These are phyloP conservation scores for Sporothrix sp. DNA, from an alignment of 2,329 filamentous ascomycete genomes.

Conservation along the genomic window DNA sequence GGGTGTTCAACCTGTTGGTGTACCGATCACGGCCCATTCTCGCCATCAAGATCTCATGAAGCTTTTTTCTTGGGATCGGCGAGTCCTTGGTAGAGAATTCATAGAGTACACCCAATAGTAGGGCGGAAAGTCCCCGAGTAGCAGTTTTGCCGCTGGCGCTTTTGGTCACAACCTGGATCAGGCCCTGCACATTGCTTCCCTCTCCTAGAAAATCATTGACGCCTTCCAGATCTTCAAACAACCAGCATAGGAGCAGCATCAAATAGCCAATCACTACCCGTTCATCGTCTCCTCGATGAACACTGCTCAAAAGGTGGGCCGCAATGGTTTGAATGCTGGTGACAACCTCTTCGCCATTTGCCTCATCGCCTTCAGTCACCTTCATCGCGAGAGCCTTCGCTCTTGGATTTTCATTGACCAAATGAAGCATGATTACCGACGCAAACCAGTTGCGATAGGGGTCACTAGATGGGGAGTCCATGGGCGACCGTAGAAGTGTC, in stretches of 20 bases:
- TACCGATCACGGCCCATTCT: slow-evolving; percentile 80
- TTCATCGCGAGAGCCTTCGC: slow-evolving; percentile 72
- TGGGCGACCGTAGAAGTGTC: slow-evolving; percentile 61
- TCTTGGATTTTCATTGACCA: slow-evolving; percentile 69
- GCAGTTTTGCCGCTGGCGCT: slow-evolving; percentile 54
- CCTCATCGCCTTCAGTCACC: slow-evolving; percentile 80
- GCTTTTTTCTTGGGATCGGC: slow-evolving; percentile 68
- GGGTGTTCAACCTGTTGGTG: slow-evolving; percentile 65
- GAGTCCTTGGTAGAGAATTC: slow-evolving; percentile 98
- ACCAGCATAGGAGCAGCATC: slow-evolving; percentile 79
- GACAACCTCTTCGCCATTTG: slow-evolving; percentile 85
- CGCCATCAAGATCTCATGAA: slow-evolving; percentile 68
- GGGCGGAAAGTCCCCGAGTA: slow-evolving; percentile 72
- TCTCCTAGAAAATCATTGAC: slow-evolving; percentile 91
- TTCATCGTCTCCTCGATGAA: slow-evolving; percentile 68
- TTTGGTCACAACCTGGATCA: slow-evolving; percentile 63
- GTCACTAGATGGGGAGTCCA: slow-evolving; percentile 55
- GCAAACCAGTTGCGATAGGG: slow-evolving; percentile 89
- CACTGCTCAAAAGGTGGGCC: slow-evolving; percentile 71
- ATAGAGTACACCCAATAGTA: slow-evolving; percentile 79
- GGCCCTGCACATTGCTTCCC: slow-evolving; percentile 80
- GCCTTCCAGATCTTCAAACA: slow-evolving; percentile 84
- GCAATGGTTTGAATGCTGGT: slow-evolving; percentile 85
- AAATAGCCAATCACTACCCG: slow-evolving; percentile 75
- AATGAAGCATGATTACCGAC: slow-evolving; percentile 73